These are phyloP conservation scores for Sonneratia alba DNA, from an alignment of 345 rosid species.

Conservation along the genomic window DNA sequence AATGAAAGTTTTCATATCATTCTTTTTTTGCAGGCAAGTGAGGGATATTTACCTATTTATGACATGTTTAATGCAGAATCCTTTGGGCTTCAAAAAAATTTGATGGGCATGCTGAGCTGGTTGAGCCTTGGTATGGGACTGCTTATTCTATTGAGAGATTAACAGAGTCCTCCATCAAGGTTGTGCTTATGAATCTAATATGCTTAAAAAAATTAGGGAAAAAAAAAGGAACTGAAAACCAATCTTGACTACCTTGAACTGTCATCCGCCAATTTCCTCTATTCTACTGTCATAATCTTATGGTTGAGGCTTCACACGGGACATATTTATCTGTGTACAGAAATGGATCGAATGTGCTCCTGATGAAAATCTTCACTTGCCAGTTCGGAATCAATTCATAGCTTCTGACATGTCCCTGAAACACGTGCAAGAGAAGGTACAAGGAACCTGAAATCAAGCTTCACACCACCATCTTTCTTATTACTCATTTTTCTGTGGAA, in stretches of 20 bases:
- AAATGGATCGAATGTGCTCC: conserved; percentile 64
- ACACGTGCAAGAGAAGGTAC: conserved; percentile 49
- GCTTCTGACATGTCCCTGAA: conserved; percentile 73
- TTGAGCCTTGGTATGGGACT: conserved; percentile 88
- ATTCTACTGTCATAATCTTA: not conserved
- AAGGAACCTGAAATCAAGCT: not conserved
- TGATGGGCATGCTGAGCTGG: conserved; percentile 62
- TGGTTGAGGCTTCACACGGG: not conserved
- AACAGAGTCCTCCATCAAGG: conserved; percentile 42
- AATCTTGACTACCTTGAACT: not conserved
- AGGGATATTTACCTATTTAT: not conserved
- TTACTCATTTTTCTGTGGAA: not conserved
- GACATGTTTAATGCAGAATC: conserved; percentile 41
- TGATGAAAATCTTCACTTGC: conserved; percentile 51
- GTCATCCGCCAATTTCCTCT: not conserved
- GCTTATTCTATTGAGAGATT: conserved; percentile 62
- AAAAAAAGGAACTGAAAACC: not conserved
- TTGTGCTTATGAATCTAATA: not conserved
- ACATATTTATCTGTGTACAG: conserved; percentile 29
- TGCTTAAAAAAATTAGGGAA: not conserved
- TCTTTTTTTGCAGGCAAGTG: not conserved
- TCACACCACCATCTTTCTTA: not conserved
- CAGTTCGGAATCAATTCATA: conserved; percentile 59
- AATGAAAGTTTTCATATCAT: not conserved
- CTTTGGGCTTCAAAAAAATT: conserved; percentile 81